Percentiles rank a stretch among this genome's conserved stretches.
phyloP scores from a whole-genome alignment of 1,139 yeast species.

The Saccharomyces hybrid region DNA sequence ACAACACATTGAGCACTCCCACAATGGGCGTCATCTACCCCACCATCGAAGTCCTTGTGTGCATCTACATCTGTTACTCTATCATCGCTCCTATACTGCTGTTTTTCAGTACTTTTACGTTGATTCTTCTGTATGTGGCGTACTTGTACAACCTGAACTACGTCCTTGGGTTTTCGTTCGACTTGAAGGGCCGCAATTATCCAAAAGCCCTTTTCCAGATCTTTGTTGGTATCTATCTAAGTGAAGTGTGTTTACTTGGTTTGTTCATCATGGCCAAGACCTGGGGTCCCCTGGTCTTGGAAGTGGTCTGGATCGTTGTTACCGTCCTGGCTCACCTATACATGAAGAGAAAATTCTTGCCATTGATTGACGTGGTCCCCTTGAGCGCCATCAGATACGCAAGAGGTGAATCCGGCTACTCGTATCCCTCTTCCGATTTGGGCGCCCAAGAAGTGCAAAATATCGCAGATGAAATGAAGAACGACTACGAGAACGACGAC shows the following conservation, averaged over 20 bases:
- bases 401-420: conserved; percentile 39
- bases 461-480: conserved; percentile 40
- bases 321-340: conserved; percentile 52
- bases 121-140: conserved; percentile 51
- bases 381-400: conserved; percentile 61
- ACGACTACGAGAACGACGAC: conserved; percentile 27
- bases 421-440: conserved; percentile 50
- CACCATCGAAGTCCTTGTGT: conserved; percentile 58
- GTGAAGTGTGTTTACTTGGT: conserved; percentile 59
- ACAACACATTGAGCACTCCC: conserved; percentile 41
- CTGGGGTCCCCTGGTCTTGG: conserved; percentile 67
- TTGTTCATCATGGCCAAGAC: conserved; percentile 61
- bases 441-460: conserved; percentile 51
- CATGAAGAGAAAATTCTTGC: conserved; percentile 50
- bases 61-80: conserved; percentile 65
- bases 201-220: conserved; percentile 60
- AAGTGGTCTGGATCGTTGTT: conserved; percentile 43
- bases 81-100: conserved; percentile 72
- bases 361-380: conserved; percentile 62
- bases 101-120: conserved; percentile 54
- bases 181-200: conserved; percentile 59
- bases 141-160: conserved; percentile 52
- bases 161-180: conserved; percentile 50
- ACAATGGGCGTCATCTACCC: conserved; percentile 77
- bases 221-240: conserved; percentile 57